Evolutionary conservation across 305 asterid genomes (phyloP).

Genomic region (Euphrasia arctica): DNA sequence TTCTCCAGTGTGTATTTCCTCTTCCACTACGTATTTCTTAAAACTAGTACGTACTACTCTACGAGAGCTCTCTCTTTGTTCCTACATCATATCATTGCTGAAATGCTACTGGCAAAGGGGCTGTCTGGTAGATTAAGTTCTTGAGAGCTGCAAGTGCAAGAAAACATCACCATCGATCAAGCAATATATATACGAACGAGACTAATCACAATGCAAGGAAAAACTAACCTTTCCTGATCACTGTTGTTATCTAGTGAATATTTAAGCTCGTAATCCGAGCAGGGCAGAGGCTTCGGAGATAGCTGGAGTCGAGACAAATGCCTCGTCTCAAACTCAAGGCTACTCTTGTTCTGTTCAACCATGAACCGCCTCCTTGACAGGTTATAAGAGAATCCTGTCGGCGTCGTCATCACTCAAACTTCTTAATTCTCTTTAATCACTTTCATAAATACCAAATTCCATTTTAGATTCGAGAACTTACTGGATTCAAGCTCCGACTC

Average conservation of each 20-base stretch:
- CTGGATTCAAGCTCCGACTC: slow-evolving; percentile 54
- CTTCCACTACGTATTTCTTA: background rate
- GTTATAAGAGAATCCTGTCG: slow-evolving; percentile 40
- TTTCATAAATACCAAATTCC: background rate
- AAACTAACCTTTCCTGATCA: slow-evolving; percentile 60
- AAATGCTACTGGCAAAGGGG: slow-evolving; percentile 60
- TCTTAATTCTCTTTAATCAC: background rate
- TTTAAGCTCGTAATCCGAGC: slow-evolving; percentile 44
- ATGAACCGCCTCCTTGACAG: slow-evolving; percentile 40
- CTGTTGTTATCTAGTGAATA: slow-evolving; percentile 32
- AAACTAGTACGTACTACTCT: background rate
- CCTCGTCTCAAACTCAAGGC: slow-evolving; percentile 46
- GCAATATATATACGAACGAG: background rate
- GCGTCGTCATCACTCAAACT: slow-evolving; percentile 27
- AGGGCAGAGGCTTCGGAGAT: slow-evolving; percentile 34
- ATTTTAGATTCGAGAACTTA: slow-evolving; percentile 27
- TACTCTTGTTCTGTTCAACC: slow-evolving; percentile 42
- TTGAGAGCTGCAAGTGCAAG: slow-evolving; percentile 41
- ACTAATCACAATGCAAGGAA: too few species aligned
- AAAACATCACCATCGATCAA: background rate
- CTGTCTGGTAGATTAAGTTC: slow-evolving; percentile 65
- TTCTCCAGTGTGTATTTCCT: background rate
- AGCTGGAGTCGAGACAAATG: slow-evolving; percentile 59
- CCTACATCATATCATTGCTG: slow-evolving; percentile 45
- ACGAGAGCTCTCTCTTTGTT: background rate